These are phyloP conservation scores for Aspergillus sp. DNA, from an alignment of 2,329 filamentous ascomycete genomes.

Conservation along the genomic window DNA sequence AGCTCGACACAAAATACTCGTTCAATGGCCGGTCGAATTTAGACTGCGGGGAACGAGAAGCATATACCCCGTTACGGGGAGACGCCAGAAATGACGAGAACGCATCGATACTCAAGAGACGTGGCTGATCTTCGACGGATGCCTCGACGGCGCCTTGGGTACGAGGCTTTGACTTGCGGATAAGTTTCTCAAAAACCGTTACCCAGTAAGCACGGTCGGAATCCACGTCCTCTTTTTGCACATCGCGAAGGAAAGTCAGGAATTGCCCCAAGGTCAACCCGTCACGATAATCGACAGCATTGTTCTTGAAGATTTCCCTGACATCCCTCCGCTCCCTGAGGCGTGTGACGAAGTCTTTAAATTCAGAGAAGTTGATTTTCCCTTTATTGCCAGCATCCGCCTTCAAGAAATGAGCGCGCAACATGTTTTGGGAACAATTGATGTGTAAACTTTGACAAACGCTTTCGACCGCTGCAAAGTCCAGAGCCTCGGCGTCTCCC, in stretches of 20 bases:
- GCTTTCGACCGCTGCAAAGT: conserved; percentile 74
- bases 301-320: conserved; percentile 66
- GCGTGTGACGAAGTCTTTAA: conserved; percentile 76
- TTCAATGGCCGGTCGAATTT: conserved; percentile 81
- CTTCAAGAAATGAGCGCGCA: conserved; percentile 71
- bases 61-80: conserved; percentile 67
- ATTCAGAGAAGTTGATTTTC: conserved; percentile 74
- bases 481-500: conserved; percentile 68
- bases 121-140: conserved; percentile 42
- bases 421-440: conserved; percentile 74
- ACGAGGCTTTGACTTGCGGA: conserved; percentile 58
- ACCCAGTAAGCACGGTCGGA: conserved; percentile 67
- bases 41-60: conserved; percentile 60
- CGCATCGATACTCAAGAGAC: conserved; percentile 72
- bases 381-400: conserved; percentile 67
- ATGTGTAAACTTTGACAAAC: conserved; percentile 91
- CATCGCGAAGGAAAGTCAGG: conserved; percentile 68
- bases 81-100: conserved; percentile 79
- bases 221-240: conserved; percentile 75
- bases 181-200: conserved; percentile 68
- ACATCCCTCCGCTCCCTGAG: conserved; percentile 86
- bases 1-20: conserved; percentile 97
- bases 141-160: conserved; percentile 45
- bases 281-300: conserved; percentile 58
- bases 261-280: conserved; percentile 75